Evolutionary conservation across 176 grass and related monocot species (phyloP), one percentile per base, ranked within the genome.

Genomic region (Ensete glaucum): DNA sequence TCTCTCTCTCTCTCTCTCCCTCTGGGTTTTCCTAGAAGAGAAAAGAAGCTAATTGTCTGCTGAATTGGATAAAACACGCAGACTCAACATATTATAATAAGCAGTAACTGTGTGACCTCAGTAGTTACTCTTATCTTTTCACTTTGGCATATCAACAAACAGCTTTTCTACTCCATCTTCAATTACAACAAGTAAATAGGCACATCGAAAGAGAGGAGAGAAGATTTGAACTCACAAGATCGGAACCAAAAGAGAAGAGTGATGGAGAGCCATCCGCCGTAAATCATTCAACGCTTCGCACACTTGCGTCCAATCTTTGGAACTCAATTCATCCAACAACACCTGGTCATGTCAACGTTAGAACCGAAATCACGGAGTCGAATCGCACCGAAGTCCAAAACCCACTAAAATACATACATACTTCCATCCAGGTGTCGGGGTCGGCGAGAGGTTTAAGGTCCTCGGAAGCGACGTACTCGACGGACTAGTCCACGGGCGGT

Each of bases 211-310:
- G 19, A 13, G 4, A 49, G 49, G 50, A 20, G 11, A 21, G 25
- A 22, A 64, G 17, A 16, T 29, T 43, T 67, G 64, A 64, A 48
- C 86, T 76, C 71, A 99, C 96, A 99, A 81, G 76, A 89, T 86
- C 2, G 78, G 91, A 1, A 75, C 56, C 17, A 99, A 78, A 72
- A 86, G 85, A 43, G 96, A 70, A 43, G 82, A 58, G 65, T 95
- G 88, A 82, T 87, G 85, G n/a, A 95, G 64, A 11, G 88, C 86
- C 50, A 99, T 83, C 43, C 91, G 79, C 67, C 96, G 82, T 17
- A 84, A 82, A 81, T 95, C 86, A 77, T 99, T 99, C 73, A 99
- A 85, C n/a, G 85, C 83, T 53, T 83, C 91, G 78, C 96, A 99
- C 29, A 15, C 79, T 62, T 27, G 80, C n/a, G 88, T 0, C 96